Percentiles rank a stretch among this genome's conserved stretches.
phyloP scores from a whole-genome alignment of 2,329 filamentous ascomycete genomes.

The Aspergillus glaucus region DNA sequence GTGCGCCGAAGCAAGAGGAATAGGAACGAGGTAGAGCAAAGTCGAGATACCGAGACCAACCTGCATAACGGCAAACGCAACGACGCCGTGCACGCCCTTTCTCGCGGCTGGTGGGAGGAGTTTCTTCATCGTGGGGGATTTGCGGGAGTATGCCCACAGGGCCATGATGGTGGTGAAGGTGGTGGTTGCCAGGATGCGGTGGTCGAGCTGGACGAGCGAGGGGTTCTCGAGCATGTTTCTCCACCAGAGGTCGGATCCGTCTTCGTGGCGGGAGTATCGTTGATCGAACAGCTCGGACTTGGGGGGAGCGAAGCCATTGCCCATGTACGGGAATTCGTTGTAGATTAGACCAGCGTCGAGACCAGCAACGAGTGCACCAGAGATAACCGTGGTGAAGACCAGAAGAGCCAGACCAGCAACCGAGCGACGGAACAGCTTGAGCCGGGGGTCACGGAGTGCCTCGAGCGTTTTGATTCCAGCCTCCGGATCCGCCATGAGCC shows the following conservation, averaged over 20 bases:
- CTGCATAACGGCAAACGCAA: constrained; percentile 77
- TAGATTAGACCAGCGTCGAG: constrained; percentile 96
- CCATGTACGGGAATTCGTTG: constrained; percentile 98
- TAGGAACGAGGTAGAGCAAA: constrained; percentile 88
- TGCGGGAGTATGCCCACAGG: constrained; percentile 74
- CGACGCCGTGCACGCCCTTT: constrained; percentile 68
- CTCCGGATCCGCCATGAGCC: constrained; percentile 62
- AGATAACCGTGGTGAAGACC: constrained; percentile 86
- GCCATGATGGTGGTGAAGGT: constrained; percentile 76
- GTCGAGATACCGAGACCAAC: constrained; percentile 83
- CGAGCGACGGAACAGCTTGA: constrained; percentile 67
- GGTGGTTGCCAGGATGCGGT: constrained; percentile 83
- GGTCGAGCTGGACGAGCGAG: constrained; percentile 88
- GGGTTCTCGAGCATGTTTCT: constrained; percentile 97
- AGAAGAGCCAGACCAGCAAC: constrained; percentile 65
- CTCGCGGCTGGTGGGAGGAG: constrained; percentile 51
- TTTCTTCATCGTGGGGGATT: constrained; percentile 57
- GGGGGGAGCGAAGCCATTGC: constrained; percentile 72
- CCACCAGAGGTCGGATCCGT: constrained; percentile 85
- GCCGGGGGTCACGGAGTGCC: constrained; percentile 58
- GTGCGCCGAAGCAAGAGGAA: constrained; percentile 79
- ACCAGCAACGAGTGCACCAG: constrained; percentile 86
- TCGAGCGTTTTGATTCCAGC: constrained; percentile 56
- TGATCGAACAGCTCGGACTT: constrained; percentile 74
- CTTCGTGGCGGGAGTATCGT: constrained; percentile 75